Evolutionary conservation across 2,329 filamentous ascomycete genomes (phyloP).

Genomic region (Xylaria sp.): DNA sequence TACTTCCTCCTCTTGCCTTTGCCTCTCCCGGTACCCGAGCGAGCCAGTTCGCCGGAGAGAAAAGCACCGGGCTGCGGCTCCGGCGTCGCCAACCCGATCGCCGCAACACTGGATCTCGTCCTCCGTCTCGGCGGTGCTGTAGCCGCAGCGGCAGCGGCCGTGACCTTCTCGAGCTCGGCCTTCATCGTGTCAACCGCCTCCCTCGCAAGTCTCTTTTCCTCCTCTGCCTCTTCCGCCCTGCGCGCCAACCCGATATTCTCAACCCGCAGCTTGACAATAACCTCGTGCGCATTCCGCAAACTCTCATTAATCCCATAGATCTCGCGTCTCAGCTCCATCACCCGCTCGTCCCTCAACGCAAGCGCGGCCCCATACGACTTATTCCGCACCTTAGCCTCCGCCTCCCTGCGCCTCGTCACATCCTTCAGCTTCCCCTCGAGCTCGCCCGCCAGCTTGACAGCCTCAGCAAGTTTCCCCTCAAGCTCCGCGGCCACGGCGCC

Average conservation of each 20-base stretch:
- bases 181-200: constrained; percentile 62
- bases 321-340: constrained; percentile 61
- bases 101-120: constrained; percentile 15
- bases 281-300: constrained; percentile 60
- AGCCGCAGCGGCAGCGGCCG: constrained; percentile 2
- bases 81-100: constrained; percentile 18
- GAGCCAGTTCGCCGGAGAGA: constrained; percentile 27
- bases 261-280: constrained; percentile 57
- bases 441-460: constrained; percentile 51
- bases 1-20: constrained; percentile 62
- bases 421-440: constrained; percentile 51
- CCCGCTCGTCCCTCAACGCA: constrained; percentile 62
- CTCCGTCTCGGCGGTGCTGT: constrained; percentile 33
- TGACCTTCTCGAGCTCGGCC: constrained; percentile 58
- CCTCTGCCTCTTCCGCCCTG: constrained; percentile 52
- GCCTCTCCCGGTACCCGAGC: constrained; percentile 41
- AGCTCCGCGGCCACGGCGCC: constrained; percentile 54
- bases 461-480: constrained; percentile 57
- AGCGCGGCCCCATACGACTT: constrained; percentile 59
- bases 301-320: constrained; percentile 55
- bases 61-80: constrained; percentile 29
- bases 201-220: constrained; percentile 55
- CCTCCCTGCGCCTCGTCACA: constrained; percentile 47
- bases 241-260: constrained; percentile 57
- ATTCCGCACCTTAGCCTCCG: constrained; percentile 51